Evolutionary conservation across 192 early-diverging fungal species (phyloP).

Genomic region (Haplosporangium gracile): DNA sequence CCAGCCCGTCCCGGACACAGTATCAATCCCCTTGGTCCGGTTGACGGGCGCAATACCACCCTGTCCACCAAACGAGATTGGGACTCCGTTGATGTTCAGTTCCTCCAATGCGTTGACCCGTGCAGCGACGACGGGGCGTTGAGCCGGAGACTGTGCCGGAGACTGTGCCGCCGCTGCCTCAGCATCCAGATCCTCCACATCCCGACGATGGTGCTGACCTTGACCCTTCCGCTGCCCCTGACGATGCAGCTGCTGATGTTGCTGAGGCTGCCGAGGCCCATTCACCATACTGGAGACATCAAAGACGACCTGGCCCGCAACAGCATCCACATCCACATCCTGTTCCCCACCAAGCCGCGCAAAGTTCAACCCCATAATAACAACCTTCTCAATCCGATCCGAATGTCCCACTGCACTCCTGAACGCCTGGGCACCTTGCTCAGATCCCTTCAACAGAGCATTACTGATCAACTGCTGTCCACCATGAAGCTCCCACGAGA

Average conservation of each 20-base stretch:
- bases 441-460: not conserved
- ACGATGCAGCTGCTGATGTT: not conserved
- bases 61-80: slow-evolving; percentile 9
- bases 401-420: slow-evolving; percentile 3
- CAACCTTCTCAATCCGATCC: slow-evolving; percentile 32
- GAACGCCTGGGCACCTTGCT: slow-evolving; percentile 9
- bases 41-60: slow-evolving; percentile 1
- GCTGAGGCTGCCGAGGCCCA: not conserved
- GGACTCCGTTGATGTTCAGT: slow-evolving; percentile 36
- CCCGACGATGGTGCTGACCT: not conserved
- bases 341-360: slow-evolving; percentile 5
- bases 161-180: not conserved
- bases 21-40: slow-evolving; percentile 21
- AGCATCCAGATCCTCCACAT: not conserved
- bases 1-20: slow-evolving; percentile 22
- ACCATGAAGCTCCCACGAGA: slow-evolving; percentile 10
- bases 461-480: slow-evolving; percentile 33
- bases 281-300: not conserved
- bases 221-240: not conserved
- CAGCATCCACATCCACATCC: not conserved
- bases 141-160: not conserved
- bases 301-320: not conserved
- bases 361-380: slow-evolving; percentile 45
- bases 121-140: not conserved
- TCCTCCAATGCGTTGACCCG: not conserved